phyloP scores from a whole-genome alignment of 2,329 filamentous ascomycete genomes.

The Penicillium occitanis region DNA sequence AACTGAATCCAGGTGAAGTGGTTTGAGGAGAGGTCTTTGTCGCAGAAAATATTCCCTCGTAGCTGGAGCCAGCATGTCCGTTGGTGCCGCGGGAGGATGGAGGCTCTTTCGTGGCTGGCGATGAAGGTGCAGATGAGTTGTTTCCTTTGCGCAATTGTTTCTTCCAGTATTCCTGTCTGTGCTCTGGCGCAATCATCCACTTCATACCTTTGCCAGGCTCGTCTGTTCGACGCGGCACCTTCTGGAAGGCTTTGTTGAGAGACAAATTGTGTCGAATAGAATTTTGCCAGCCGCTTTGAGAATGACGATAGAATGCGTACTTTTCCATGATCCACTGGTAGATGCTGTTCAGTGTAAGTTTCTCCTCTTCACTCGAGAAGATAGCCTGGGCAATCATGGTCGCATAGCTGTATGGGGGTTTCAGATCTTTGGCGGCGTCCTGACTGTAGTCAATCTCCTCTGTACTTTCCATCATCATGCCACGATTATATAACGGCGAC shows the following conservation, averaged over 20 bases:
- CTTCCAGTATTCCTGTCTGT: conserved; percentile 82
- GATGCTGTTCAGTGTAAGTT: conserved; percentile 86
- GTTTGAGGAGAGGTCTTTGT: conserved; percentile 40
- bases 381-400: conserved; percentile 97
- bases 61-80: conserved; percentile 29
- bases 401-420: conserved; percentile 94
- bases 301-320: conserved; percentile 90
- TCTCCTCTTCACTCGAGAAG: conserved; percentile 78
- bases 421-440: conserved; percentile 84
- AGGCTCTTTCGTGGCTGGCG: conserved; percentile 46
- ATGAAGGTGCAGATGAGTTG: conserved; percentile 48
- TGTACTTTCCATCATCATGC: conserved; percentile 55
- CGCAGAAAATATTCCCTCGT: conserved; percentile 42
- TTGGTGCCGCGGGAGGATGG: conserved; percentile 38
- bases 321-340: conserved; percentile 89
- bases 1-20: conserved; percentile 43
- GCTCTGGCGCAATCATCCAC: conserved; percentile 87
- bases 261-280: conserved; percentile 96
- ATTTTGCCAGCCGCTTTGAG: conserved; percentile 92
- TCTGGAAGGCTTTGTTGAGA: conserved; percentile 90
- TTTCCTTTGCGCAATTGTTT: conserved; percentile 53
- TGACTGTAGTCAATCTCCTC: conserved; percentile 62
- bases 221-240: conserved; percentile 86
- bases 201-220: conserved; percentile 99
- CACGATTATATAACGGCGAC: conserved; percentile 51